A percentile compares a stretch with the other conserved stretches of the same genome.
These are phyloP conservation scores for Penicillium chermesinum DNA, from an alignment of 495 filamentous ascomycete genomes.

Conservation along the genomic window DNA sequence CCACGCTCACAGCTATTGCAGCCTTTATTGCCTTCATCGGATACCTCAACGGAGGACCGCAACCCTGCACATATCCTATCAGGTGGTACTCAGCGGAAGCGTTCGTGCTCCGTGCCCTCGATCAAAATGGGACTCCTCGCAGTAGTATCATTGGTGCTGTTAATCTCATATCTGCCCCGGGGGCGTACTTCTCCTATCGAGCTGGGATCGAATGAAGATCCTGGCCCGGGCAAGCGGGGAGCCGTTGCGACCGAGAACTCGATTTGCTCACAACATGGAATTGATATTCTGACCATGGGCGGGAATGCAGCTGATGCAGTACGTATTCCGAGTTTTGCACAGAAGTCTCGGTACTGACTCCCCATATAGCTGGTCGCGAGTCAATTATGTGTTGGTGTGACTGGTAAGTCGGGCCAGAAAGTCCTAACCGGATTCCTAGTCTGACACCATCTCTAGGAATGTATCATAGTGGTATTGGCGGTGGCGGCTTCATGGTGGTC, in stretches of 20 bases:
- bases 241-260: conserved; percentile 76
- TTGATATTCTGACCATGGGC: conserved; percentile 61
- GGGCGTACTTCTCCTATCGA: conserved; percentile 23
- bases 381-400: conserved; percentile 68
- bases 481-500: conserved; percentile 84
- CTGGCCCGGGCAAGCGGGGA: conserved; percentile 47
- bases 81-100: background rate
- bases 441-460: conserved; percentile 45
- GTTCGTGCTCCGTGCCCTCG: conserved; percentile 11
- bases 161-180: conserved; percentile 20
- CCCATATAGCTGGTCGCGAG: conserved; percentile 56
- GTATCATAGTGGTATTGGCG: conserved; percentile 85
- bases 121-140: conserved; percentile 16
- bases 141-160: conserved; percentile 18
- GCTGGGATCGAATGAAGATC: conserved; percentile 1
- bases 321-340: conserved; percentile 9
- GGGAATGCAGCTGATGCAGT: conserved; percentile 74
- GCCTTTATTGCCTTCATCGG: conserved; percentile 1
- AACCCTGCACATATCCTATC: background rate
- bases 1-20: background rate
- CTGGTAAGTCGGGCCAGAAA: conserved; percentile 41
- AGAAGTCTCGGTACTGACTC: background rate
- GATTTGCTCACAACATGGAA: conserved; percentile 72
- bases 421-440: background rate
- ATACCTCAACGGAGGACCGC: background rate